These are phyloP conservation scores for Penicillium sp. DNA, from an alignment of 2,329 filamentous ascomycete species.

Conservation along the genomic window DNA sequence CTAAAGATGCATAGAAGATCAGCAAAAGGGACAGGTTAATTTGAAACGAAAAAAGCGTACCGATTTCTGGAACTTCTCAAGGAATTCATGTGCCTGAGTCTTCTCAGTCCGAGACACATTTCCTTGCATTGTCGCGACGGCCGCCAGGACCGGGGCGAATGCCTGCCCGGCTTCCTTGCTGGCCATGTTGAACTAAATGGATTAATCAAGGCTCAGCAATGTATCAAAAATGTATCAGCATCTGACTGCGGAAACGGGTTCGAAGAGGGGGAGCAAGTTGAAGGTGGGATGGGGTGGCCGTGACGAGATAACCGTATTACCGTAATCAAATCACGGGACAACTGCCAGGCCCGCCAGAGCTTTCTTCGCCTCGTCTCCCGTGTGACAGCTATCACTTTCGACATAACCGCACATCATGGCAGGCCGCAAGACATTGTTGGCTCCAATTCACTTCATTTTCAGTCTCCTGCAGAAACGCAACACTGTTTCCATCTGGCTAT, in stretches of 20 bases:
- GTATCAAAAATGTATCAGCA: slow-evolving; percentile 3
- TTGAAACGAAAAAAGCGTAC: slow-evolving; percentile 51
- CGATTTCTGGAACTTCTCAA: slow-evolving; percentile 97
- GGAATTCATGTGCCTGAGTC: slow-evolving; percentile 83
- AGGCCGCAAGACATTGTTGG: slow-evolving; percentile 66
- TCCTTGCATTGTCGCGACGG: slow-evolving; percentile 85
- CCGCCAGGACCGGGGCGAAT: slow-evolving; percentile 81
- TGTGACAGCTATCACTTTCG: slow-evolving; percentile 9
- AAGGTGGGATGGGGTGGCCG: slow-evolving; percentile 26
- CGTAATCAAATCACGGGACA: slow-evolving; percentile 25
- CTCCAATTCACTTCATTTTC: slow-evolving; percentile 86
- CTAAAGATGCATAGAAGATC: slow-evolving; percentile 46
- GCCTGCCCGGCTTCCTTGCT: slow-evolving; percentile 64
- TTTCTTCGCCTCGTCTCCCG: slow-evolving; percentile 11
- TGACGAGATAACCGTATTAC: slow-evolving; percentile 24
- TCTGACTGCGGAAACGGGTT: not conserved
- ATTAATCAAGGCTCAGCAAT: slow-evolving; percentile 11
- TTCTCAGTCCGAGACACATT: slow-evolving; percentile 79
- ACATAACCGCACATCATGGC: slow-evolving; percentile 43
- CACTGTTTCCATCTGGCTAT: slow-evolving; percentile 92
- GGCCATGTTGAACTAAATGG: slow-evolving; percentile 56
- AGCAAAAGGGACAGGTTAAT: slow-evolving; percentile 14
- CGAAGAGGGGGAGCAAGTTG: slow-evolving; percentile 12
- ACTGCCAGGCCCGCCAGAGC: slow-evolving; percentile 19
- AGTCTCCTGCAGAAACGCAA: slow-evolving; percentile 82